Evolutionary conservation across 768 basidiomycete species (phyloP), one percentile per base, ranked within the genome.

Genomic region (Termitomyces sp.): DNA sequence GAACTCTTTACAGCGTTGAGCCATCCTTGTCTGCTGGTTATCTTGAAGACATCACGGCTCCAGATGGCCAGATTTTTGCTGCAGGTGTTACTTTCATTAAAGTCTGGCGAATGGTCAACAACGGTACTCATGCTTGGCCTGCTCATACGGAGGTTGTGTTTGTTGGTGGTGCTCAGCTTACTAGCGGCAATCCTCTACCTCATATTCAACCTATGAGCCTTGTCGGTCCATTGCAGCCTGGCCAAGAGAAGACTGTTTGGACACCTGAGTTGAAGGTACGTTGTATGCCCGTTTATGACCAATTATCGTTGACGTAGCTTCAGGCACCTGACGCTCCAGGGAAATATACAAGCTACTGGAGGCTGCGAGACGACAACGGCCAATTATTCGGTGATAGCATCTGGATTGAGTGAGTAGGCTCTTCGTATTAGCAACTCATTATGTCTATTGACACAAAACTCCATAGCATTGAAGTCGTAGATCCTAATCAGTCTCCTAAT

Each of bases 41-140:
- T 57, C 57, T 91, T 6, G 74, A 75, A 35, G 87, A 92, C 64
- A 75, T 84, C 40, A 91, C 88, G 34, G 84, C 90, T 48, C 74
- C 80, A 4, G 85, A 88, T 60, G 90, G 90, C 0, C 88, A 90
- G 61, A 69, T 75, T 22, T 87, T 93, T 65, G 88, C 89, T 30
- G 84, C 89, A 7, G 91, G 91, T 34, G 89, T 88, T 0, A 88
- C 89, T 65, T 94, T 93, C 62, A 80, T 91, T 53, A 93, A 93
- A 70, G 83, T 82, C 21, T 94, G 91, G 91, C 74, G 77, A 54
- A 77, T 93, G 74, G 58, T 75, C 30, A 94, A 94, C 62, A 78
- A 78, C 60, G 85, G 90, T 15, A 64, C 61, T 14, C 53, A 66
- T 5, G 76, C 82, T 19, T 93, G 90, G 90, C 88, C 88, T 0